Evolutionary conservation across 495 filamentous ascomycete species (phyloP).

Genomic region (Articulospora tetracladia): DNA sequence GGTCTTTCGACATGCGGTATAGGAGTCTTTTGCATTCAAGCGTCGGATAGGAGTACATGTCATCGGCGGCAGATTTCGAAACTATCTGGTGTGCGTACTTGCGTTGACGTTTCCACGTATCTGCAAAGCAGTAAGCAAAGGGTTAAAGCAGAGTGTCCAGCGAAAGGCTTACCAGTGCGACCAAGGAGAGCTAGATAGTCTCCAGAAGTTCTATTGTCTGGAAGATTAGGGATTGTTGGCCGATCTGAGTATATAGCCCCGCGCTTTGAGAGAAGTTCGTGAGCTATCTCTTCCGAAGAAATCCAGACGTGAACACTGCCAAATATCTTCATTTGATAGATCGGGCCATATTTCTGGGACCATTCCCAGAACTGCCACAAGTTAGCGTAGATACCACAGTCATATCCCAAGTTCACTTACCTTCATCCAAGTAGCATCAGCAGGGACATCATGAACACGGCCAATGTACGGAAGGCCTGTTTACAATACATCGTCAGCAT

Average conservation of each 20-base stretch:
- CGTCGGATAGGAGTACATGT: constrained; percentile 47
- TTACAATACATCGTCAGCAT: background rate
- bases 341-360: constrained; percentile 35
- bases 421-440: constrained; percentile 39
- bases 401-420: background rate
- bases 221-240: constrained; percentile 47
- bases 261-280: constrained; percentile 34
- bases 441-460: constrained; percentile 54
- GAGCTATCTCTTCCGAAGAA: constrained; percentile 34
- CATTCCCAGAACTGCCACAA: constrained; percentile 31
- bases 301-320: constrained; percentile 29
- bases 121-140: constrained; percentile 23
- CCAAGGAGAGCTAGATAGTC: constrained; percentile 28
- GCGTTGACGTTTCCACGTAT: constrained; percentile 54
- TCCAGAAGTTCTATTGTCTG: constrained; percentile 32
- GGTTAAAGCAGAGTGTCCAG: background rate
- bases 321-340: constrained; percentile 31
- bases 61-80: constrained; percentile 37
- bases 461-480: constrained; percentile 50
- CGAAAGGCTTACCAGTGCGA: constrained; percentile 3
- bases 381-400: background rate
- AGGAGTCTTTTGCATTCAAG: constrained; percentile 52
- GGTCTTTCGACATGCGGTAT: constrained; percentile 35
- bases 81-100: constrained; percentile 56
- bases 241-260: constrained; percentile 45